Conservation (phyloP, 2,329 filamentous ascomycete genomes). For the Trichoderma polysporum region DNA sequence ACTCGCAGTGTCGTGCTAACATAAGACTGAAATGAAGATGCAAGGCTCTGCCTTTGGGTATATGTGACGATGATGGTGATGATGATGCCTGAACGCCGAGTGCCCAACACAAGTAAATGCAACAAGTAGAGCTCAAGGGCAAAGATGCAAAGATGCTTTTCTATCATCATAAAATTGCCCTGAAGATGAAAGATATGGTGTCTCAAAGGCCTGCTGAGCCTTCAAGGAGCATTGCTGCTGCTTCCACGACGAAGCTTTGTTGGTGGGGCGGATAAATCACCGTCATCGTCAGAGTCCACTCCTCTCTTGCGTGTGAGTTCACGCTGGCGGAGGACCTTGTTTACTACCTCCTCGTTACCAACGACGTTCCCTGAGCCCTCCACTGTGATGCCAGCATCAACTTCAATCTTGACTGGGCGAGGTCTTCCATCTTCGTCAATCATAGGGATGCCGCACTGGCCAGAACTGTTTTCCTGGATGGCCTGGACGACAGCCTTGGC, state of each 20-base stretch:
- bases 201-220: not conserved
- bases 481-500: slow-evolving; percentile 46
- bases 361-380: slow-evolving; percentile 47
- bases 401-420: slow-evolving; percentile 42
- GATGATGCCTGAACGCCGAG: slow-evolving; percentile 9
- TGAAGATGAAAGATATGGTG: not conserved
- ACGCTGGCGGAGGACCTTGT: slow-evolving; percentile 30
- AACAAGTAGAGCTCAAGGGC: not conserved
- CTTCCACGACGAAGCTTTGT: not conserved
- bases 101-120: not conserved
- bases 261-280: slow-evolving; percentile 21
- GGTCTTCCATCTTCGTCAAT: slow-evolving; percentile 45
- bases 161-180: not conserved
- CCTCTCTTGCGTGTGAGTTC: slow-evolving; percentile 25
- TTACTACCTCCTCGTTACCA: slow-evolving; percentile 36
- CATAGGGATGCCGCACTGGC: slow-evolving; percentile 45
- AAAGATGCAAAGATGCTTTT: not conserved
- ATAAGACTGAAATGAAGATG: not conserved
- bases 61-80: not conserved
- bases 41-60: slow-evolving; percentile 10
- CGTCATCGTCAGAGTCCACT: slow-evolving; percentile 23
- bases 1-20: not conserved
- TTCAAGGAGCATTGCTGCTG: not conserved
- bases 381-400: slow-evolving; percentile 48
- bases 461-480: slow-evolving; percentile 43